Conservation (phyloP, 164 flowering plant species). For the Aristolochia fimbriata region DNA sequence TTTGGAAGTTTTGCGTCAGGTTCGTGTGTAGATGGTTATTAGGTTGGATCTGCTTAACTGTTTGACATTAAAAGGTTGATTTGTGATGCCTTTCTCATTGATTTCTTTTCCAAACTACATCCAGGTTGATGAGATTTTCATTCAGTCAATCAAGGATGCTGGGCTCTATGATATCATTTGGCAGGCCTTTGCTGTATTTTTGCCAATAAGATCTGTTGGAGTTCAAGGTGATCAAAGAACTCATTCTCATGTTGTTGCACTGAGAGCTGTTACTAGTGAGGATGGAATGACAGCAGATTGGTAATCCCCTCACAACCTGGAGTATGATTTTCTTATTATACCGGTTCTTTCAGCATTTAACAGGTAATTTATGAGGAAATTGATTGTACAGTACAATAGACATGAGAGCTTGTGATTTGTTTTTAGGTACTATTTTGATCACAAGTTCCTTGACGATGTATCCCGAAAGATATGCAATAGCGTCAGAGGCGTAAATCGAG, state of each 20-base stretch:
- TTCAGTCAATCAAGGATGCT: slow-evolving; percentile 87
- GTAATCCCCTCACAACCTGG: slow-evolving; percentile 24
- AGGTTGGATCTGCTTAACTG: background rate
- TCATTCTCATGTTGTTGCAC: slow-evolving; percentile 85
- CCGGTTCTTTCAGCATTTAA: too few species aligned
- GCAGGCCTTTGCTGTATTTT: slow-evolving; percentile 98
- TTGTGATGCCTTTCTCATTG: background rate
- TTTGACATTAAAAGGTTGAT: background rate
- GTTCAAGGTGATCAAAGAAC: slow-evolving; percentile 99
- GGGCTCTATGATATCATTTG: slow-evolving; percentile 89
- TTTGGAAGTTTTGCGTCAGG: slow-evolving; percentile 82
- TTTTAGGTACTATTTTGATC: slow-evolving; percentile 81
- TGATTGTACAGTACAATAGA: too few species aligned
- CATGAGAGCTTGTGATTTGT: too few species aligned
- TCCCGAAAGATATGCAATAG: slow-evolving; percentile 77
- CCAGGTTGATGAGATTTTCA: slow-evolving; percentile 96
- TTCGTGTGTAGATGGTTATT: slow-evolving; percentile 11
- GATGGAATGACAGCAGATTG: slow-evolving; percentile 99
- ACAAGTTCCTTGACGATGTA: slow-evolving; percentile 70
- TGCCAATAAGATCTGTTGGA: slow-evolving; percentile 76
- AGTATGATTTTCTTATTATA: too few species aligned
- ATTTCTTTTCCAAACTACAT: background rate
- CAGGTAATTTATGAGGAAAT: too few species aligned
- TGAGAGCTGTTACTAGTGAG: slow-evolving; percentile 94
- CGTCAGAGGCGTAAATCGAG: slow-evolving; percentile 83